Conservation (phyloP, 495 filamentous ascomycete species). For the Amorphotheca resinae region DNA sequence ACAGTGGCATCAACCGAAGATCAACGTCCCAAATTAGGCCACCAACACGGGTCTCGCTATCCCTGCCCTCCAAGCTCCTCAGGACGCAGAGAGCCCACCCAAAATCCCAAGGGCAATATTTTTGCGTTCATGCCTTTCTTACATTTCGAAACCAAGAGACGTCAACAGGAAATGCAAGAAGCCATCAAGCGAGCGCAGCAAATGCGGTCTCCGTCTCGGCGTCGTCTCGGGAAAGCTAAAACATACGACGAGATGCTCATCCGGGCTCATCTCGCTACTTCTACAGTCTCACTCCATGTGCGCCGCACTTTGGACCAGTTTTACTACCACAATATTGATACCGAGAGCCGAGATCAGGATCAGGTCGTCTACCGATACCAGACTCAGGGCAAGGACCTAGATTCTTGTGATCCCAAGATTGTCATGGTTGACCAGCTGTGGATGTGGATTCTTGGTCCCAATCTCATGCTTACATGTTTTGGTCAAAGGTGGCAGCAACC, state of each 20-base stretch:
- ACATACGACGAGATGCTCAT: constrained; percentile 53
- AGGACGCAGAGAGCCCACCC: constrained; percentile 4
- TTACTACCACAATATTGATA: constrained; percentile 61
- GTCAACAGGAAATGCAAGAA: constrained; percentile 45
- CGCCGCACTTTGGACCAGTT: constrained; percentile 60
- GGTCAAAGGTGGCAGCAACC: constrained; percentile 60
- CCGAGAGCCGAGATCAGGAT: constrained; percentile 49
- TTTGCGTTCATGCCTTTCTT: constrained; percentile 47
- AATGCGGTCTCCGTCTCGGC: constrained; percentile 18
- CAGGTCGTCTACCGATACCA: constrained; percentile 59
- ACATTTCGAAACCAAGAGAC: constrained; percentile 50
- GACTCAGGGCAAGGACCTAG: constrained; percentile 26
- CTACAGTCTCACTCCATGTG: constrained; percentile 44
- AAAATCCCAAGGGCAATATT: constrained; percentile 15
- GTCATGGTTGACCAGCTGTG: constrained; percentile 69
- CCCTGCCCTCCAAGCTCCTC: constrained; percentile 2
- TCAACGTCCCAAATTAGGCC: constrained; percentile 2
- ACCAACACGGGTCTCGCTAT: background rate
- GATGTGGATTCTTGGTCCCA: constrained; percentile 54
- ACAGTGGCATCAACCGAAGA: constrained; percentile 7
- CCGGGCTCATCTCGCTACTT: constrained; percentile 44
- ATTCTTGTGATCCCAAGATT: constrained; percentile 44
- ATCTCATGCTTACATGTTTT: constrained; percentile 55
- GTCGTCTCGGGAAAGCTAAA: constrained; percentile 18
- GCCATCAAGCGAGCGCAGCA: constrained; percentile 38